Evolutionary conservation across 148 eudicot species (phyloP).

Genomic region (Euryodendron excelsum): DNA sequence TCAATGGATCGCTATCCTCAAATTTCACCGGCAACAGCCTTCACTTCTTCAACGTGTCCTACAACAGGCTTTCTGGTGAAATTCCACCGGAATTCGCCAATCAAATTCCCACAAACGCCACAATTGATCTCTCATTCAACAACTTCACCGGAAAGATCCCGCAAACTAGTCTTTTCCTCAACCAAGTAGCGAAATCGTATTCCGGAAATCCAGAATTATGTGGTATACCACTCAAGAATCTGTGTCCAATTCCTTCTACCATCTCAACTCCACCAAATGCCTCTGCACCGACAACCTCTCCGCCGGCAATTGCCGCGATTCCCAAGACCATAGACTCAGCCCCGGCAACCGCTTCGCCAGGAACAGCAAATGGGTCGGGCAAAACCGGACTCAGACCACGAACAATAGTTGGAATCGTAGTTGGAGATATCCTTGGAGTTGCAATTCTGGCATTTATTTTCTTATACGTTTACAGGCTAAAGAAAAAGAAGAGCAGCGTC

Average conservation of each 20-base stretch:
- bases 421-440: conserved; percentile 61
- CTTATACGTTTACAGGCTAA: conserved; percentile 35
- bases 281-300: conserved; percentile 31
- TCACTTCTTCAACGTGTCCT: conserved; percentile 49
- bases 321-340: conserved; percentile 46
- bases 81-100: conserved; percentile 57
- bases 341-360: conserved; percentile 28
- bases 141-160: conserved; percentile 76
- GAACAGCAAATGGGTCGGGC: background rate
- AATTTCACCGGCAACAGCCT: conserved; percentile 49
- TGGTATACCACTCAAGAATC: conserved; percentile 49
- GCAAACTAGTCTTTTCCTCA: conserved; percentile 36
- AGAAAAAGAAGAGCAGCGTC: conserved; percentile 26
- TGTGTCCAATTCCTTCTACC: conserved; percentile 46
- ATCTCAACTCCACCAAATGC: conserved; percentile 25
- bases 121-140: conserved; percentile 70
- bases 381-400: conserved; percentile 30
- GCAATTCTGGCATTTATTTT: conserved; percentile 40
- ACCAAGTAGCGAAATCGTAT: conserved; percentile 45
- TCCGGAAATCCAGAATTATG: conserved; percentile 65
- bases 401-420: conserved; percentile 65
- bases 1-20: conserved; percentile 64
- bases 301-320: conserved; percentile 81
- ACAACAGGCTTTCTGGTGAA: conserved; percentile 62
- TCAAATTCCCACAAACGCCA: conserved; percentile 52